These are phyloP conservation scores for Conringia planisiliqua DNA, from an alignment of 345 rosid species.

Conservation along the genomic window DNA sequence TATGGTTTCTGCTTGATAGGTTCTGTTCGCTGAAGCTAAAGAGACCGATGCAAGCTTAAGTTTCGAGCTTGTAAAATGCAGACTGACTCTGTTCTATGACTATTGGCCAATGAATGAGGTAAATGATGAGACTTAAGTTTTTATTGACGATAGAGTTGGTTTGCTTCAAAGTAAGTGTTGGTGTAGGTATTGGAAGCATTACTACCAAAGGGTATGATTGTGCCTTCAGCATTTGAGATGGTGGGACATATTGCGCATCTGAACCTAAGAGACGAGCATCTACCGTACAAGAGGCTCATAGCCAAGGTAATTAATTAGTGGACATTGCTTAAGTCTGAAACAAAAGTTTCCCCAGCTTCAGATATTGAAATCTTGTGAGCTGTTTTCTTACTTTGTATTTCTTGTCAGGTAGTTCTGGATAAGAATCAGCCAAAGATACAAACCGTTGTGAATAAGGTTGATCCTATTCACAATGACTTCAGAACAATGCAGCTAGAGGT, in stretches of 20 bases:
- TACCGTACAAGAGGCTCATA: conserved; percentile 61
- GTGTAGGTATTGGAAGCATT: conserved; percentile 79
- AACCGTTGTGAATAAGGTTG: conserved; percentile 88
- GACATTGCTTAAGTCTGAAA: neutral
- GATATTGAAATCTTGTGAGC: neutral
- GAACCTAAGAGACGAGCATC: conserved; percentile 74
- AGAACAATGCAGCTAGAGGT: conserved; percentile 92
- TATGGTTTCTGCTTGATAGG: conserved; percentile 41
- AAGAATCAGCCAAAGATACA: conserved; percentile 86
- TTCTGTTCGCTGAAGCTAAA: conserved; percentile 45
- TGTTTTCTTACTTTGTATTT: conserved; percentile 4
- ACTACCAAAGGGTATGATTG: conserved; percentile 62
- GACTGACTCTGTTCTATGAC: conserved; percentile 73
- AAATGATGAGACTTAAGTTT: conserved; percentile 20
- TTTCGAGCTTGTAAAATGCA: conserved; percentile 72
- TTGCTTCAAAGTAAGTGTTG: conserved; percentile 47
- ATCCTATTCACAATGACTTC: conserved; percentile 67
- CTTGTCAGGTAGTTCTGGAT: conserved; percentile 72
- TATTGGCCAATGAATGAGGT: conserved; percentile 97
- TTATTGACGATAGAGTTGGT: conserved; percentile 21
- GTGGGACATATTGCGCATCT: conserved; percentile 89
- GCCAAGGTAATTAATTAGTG: conserved; percentile 65
- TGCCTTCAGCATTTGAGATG: conserved; percentile 90
- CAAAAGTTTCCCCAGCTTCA: neutral
- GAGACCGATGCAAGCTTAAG: conserved; percentile 31